Conservation (phyloP, 768 basidiomycete genomes). For the Ramaria rubella region DNA sequence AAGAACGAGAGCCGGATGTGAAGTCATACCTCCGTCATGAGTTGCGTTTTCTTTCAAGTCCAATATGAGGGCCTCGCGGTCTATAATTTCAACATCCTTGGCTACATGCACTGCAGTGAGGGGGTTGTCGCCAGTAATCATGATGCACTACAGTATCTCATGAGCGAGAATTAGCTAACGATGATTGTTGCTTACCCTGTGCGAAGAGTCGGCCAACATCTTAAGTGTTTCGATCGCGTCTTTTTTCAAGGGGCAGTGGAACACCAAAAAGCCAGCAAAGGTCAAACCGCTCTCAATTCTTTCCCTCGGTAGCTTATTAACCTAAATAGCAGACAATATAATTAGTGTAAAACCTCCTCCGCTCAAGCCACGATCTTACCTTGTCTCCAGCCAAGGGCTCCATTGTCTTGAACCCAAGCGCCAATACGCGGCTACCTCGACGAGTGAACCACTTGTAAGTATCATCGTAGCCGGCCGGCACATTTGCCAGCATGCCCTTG, state of each 20-base stretch:
- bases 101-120: slow-evolving; percentile 96
- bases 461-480: slow-evolving; percentile 83
- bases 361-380: slow-evolving; percentile 36
- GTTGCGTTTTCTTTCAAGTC: slow-evolving; percentile 80
- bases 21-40: slow-evolving; percentile 54
- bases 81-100: slow-evolving; percentile 92
- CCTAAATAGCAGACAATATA: slow-evolving; percentile 41
- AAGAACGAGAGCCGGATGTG: background rate
- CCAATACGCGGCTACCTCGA: slow-evolving; percentile 88
- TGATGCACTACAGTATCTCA: slow-evolving; percentile 63
- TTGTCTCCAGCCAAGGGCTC: slow-evolving; percentile 63
- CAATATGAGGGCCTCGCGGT: slow-evolving; percentile 88
- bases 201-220: slow-evolving; percentile 94
- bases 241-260: slow-evolving; percentile 94
- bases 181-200: slow-evolving; percentile 60
- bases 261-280: slow-evolving; percentile 97
- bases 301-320: slow-evolving; percentile 81
- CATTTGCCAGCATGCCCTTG: slow-evolving; percentile 67
- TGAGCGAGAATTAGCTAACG: background rate
- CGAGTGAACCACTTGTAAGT: slow-evolving; percentile 94
- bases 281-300: slow-evolving; percentile 68
- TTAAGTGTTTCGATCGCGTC: slow-evolving; percentile 88
- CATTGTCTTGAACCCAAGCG: slow-evolving; percentile 83
- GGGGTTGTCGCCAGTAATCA: slow-evolving; percentile 99
- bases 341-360: background rate